These are phyloP conservation scores for Symbiodinium natans DNA, from an alignment of 73 alveolate genomes.

Conservation along the genomic window DNA sequence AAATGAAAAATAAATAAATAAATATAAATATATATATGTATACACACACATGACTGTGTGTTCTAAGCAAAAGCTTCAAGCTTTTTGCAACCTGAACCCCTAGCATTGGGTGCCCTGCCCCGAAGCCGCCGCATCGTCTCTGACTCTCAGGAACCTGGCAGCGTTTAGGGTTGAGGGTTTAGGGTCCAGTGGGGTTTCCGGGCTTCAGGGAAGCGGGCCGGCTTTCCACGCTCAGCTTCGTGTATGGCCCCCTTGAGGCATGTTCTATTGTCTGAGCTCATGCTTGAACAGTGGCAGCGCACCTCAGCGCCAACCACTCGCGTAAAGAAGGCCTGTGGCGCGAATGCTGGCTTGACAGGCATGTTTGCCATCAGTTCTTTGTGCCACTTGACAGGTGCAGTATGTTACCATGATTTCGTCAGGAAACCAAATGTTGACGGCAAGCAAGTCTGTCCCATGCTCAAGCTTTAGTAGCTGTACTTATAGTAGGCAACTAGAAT, in stretches of 20 bases:
- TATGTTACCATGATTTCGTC: too few species aligned
- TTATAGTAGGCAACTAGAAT: too few species aligned
- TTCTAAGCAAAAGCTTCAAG: not conserved
- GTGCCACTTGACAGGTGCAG: not conserved
- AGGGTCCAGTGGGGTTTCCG: not conserved
- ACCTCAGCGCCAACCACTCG: slow-evolving; percentile 75
- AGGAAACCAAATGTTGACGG: not conserved
- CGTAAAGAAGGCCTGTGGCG: slow-evolving; percentile 55
- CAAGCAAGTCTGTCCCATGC: too few species aligned
- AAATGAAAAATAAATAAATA: too few species aligned
- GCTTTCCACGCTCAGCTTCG: not conserved
- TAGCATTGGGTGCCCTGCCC: not conserved
- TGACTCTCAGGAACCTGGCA: slow-evolving; percentile 74
- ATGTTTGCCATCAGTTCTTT: not conserved
- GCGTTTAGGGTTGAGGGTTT: not conserved
- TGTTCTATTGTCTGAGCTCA: not conserved
- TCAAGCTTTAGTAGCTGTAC: too few species aligned
- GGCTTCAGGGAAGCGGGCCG: not conserved
- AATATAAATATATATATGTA: too few species aligned
- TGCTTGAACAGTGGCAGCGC: not conserved
- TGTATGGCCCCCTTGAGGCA: not conserved
- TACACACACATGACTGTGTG: too few species aligned
- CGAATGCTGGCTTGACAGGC: too few species aligned
- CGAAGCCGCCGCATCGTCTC: slow-evolving; percentile 72
- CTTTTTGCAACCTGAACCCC: not conserved